A percentile compares a stretch with the other conserved stretches of the same genome.
phyloP scores from a whole-genome alignment of 768 basidiomycete genomes.

The Phylloporus sp. region DNA sequence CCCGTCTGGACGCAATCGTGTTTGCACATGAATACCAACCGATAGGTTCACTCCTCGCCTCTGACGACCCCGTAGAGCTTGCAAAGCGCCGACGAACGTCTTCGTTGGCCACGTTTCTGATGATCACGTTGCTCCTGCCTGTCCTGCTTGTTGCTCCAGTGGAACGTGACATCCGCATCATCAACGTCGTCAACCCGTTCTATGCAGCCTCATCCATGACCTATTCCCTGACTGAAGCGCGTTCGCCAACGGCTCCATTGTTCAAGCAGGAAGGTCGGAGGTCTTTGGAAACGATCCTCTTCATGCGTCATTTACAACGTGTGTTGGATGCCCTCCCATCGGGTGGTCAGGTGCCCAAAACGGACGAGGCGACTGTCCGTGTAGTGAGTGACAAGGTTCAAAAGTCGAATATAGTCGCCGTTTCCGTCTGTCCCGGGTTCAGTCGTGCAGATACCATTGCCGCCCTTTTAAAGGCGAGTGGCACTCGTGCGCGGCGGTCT shows the following conservation, averaged over 20 bases:
- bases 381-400: constrained; percentile 44
- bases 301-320: constrained; percentile 79
- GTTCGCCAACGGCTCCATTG: constrained; percentile 26
- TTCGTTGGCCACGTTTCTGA: constrained; percentile 71
- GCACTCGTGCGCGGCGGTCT: constrained; percentile 35
- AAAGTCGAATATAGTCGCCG: constrained; percentile 71
- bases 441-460: constrained; percentile 68
- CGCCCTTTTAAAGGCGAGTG: constrained; percentile 30
- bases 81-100: constrained; percentile 42
- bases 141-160: constrained; percentile 74
- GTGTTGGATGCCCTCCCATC: constrained; percentile 77
- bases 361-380: constrained; percentile 29
- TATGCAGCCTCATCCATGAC: constrained; percentile 73
- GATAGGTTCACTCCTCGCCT: constrained; percentile 47
- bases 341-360: constrained; percentile 48
- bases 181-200: constrained; percentile 84
- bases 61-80: constrained; percentile 28
- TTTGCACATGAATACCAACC: constrained; percentile 75
- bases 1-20: constrained; percentile 73
- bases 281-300: constrained; percentile 56
- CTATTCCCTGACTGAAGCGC: constrained; percentile 30
- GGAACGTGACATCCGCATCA: constrained; percentile 89
- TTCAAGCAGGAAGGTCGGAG: constrained; percentile 62
- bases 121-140: constrained; percentile 77
- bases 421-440: constrained; percentile 74